Evolutionary conservation across 2,329 filamentous ascomycete species (phyloP), one percentile per base, ranked within the genome.

Genomic region (Scytalidium sp.): DNA sequence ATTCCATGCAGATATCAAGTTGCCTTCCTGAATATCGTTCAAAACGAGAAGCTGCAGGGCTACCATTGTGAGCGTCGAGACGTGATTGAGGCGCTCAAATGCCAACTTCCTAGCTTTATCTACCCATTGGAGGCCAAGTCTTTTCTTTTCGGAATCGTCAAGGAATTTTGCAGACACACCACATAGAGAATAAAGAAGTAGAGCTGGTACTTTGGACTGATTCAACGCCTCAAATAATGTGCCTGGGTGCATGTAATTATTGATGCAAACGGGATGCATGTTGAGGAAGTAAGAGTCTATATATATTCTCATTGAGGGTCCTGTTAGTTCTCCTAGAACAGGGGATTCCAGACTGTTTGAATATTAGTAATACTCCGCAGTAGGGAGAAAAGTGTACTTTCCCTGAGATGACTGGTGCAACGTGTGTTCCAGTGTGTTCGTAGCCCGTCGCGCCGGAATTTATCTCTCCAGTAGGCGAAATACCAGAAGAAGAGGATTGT

Each of bases 91-190:
- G 13, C 25, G 36, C 19, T 47, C 19, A 22, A 47, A 40, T 23
- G 40, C 20, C 45, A 42, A 40, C 13, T 22, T 23, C 23, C 41
- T 47, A 25, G 45, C 45, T 47, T 47, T 29, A n/a, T 21, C 45
- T n/a, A 47, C 25, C 45, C 45, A 47, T 19, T 40, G 36, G n/a
- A 25, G 36, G 10, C 45, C 45, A 20, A 23, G 20, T 17, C 25
- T 20, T 6, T 40, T 47, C 19, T 40, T 23, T 17, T 47, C 32
- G n/a, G 32, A 20, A 47, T 47, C 45, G 3, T 20, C 25, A 6
- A 47, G 45, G 9, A 47, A 47, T 17, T 47, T 47, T 19, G 45
- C 45, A 47, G 45, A 47, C 19, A 47, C 45, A n/a, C 45, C 45
- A 15, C 45, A 47, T 25, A 47, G 36, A 7, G 20, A 32, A 11